These are phyloP conservation scores for Abrus pulchellus DNA, from an alignment of 306 rosid genomes.

Conservation along the genomic window DNA sequence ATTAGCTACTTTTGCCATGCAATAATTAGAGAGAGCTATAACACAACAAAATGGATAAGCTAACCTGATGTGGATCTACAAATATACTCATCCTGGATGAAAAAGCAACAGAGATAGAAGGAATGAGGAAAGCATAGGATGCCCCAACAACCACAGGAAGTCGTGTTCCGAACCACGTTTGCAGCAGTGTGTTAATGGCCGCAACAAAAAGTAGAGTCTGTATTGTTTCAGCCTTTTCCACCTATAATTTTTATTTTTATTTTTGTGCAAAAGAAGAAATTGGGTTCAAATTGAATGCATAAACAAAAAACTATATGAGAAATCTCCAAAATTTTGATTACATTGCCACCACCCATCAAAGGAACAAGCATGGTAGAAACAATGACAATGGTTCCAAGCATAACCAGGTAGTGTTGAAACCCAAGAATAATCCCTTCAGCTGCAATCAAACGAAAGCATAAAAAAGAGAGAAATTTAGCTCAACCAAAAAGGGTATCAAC, in stretches of 20 bases:
- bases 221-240: constrained; percentile 86
- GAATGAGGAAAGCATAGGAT: constrained; percentile 78
- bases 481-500: background rate
- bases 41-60: constrained; percentile 6
- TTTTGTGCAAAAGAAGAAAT: background rate
- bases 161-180: constrained; percentile 77
- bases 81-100: constrained; percentile 62
- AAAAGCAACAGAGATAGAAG: constrained; percentile 62
- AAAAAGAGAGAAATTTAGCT: background rate
- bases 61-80: constrained; percentile 74
- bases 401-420: constrained; percentile 81
- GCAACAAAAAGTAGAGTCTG: constrained; percentile 80
- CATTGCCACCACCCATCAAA: constrained; percentile 93
- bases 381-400: constrained; percentile 79
- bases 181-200: constrained; percentile 81
- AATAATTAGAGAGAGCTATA: background rate
- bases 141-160: constrained; percentile 86
- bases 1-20: background rate
- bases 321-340: constrained; percentile 42
- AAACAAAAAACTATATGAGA: background rate
- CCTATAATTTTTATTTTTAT: constrained; percentile 46
- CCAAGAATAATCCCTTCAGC: constrained; percentile 82
- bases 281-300: constrained; percentile 3
- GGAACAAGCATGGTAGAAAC: constrained; percentile 73
- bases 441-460: constrained; percentile 43